Evolutionary conservation across 2,329 filamentous ascomycete genomes (phyloP).

Genomic region (Verticillium nonalfalfae): DNA sequence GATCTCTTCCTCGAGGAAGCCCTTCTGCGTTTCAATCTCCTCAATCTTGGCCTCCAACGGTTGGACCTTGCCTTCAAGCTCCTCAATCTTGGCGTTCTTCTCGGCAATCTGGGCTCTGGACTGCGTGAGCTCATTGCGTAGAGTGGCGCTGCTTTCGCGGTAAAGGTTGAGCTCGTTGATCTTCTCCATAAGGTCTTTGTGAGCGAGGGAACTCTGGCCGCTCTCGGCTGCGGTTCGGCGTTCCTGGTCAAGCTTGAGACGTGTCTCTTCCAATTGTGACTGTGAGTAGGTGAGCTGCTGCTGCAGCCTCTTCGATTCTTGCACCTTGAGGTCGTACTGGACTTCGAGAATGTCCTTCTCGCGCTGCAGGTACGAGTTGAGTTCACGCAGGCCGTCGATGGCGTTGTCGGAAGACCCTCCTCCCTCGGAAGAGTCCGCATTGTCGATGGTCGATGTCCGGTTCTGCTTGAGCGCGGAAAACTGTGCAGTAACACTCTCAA

Average conservation of each 20-base stretch:
- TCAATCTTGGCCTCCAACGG: constrained; percentile 75
- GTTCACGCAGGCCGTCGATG: constrained; percentile 73
- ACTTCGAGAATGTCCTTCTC: constrained; percentile 98
- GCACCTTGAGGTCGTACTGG: constrained; percentile 83
- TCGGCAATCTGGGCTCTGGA: constrained; percentile 70
- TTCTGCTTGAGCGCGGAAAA: constrained; percentile 74
- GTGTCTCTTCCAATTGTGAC: constrained; percentile 80
- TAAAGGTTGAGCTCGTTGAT: constrained; percentile 94
- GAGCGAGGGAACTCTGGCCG: constrained; percentile 66
- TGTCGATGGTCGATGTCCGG: constrained; percentile 44
- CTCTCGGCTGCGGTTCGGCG: constrained; percentile 69
- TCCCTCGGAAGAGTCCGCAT: constrained; percentile 46
- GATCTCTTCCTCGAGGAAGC: constrained; percentile 80
- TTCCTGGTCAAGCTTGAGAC: constrained; percentile 86
- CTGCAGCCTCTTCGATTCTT: constrained; percentile 82
- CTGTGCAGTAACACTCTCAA: constrained; percentile 77
- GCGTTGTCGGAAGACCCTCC: constrained; percentile 47
- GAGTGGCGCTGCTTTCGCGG: constrained; percentile 86
- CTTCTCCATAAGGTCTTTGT: constrained; percentile 89
- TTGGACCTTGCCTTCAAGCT: constrained; percentile 68
- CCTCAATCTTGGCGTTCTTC: constrained; percentile 68
- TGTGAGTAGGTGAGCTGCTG: constrained; percentile 87
- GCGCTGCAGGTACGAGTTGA: constrained; percentile 84
- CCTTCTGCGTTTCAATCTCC: constrained; percentile 75
- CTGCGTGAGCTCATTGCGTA: constrained; percentile 80